Conservation (phyloP, 768 basidiomycete genomes). For the Hemileccinum impolitum region DNA sequence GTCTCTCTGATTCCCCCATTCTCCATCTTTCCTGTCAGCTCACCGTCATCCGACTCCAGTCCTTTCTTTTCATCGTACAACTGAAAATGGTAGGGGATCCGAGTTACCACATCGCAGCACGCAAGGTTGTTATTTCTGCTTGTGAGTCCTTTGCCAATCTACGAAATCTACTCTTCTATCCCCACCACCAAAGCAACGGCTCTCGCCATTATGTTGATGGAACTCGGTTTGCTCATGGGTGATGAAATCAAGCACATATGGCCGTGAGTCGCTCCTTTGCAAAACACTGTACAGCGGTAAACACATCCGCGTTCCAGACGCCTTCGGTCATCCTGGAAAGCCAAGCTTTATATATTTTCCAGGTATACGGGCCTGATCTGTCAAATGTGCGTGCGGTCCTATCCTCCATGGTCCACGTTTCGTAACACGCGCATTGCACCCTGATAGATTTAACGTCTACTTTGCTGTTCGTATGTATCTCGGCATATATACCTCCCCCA, state of each 20-base stretch:
- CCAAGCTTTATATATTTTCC: conserved; percentile 8
- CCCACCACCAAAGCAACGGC: not conserved
- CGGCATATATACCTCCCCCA: conserved; percentile 1
- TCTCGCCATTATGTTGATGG: conserved; percentile 15
- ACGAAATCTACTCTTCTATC: not conserved
- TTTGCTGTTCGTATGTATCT: conserved; percentile 20
- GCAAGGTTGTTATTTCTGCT: conserved; percentile 10
- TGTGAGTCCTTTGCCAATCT: conserved; percentile 7
- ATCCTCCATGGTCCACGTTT: no score
- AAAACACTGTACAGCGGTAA: not conserved
- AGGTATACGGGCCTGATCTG: conserved; percentile 16
- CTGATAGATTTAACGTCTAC: conserved; percentile 19
- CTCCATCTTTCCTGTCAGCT: no score
- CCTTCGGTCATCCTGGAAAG: conserved; percentile 3
- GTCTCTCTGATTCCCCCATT: no score
- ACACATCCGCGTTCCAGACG: conserved; percentile 2
- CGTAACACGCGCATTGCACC: not conserved
- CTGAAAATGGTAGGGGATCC: no score
- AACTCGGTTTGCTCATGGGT: conserved; percentile 9
- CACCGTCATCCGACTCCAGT: no score
- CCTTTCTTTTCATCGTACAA: no score
- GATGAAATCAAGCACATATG: conserved; percentile 18
- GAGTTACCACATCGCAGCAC: not conserved
- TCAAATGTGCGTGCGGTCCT: conserved; percentile 16
- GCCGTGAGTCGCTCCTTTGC: conserved; percentile 16